Evolutionary conservation across 306 rosid species (phyloP), one percentile per base, ranked within the genome.

Genomic region (Dicorynia guianensis): DNA sequence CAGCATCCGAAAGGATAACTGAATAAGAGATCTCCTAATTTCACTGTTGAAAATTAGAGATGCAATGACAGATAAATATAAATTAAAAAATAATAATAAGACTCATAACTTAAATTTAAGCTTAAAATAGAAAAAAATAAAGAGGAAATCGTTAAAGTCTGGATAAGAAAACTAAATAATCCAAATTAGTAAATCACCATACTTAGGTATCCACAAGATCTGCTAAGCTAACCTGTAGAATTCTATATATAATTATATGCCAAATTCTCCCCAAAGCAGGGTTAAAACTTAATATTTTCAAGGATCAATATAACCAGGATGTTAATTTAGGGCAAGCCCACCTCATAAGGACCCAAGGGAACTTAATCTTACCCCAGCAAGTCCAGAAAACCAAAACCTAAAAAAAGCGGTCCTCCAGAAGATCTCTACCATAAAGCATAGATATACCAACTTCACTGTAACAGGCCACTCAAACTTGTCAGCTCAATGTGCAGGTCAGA

Each of bases 391-490:
- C 19, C 9, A 19, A 49, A 52, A 43, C 49, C 62, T 68, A 49
- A 35, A 18, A n/a, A 14, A 13, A 52, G 73, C 43, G 48, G 42
- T 38, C 69, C 76, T 68, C 59, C 30, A 9, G 7, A 71, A 15
- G 42, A 25, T 42, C 30, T 15, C 64, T 7, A 71, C 42, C 42
- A 36, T 42, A 8, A 56, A 18, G 64, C 42, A 71, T 40, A 71
- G 30, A 3, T 46, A 47, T 34, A 44, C 76, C 55, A 68, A 58
- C 53, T 69, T 63, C 58, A 59, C 25, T 25, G 50, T 61, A 14
- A 69, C 8, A 40, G 71, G 58, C 67, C 82, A 62, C 67, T 58
- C 34, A 17, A 53, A 17, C 58, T 43, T 62, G 63, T 78, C 62
- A 42, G 59, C 82, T 42, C 49, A 6, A 8, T 58, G 14, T 62